Base-by-base conservation (phyloP, 768 basidiomycete species). In the Leccinum incarnatum region DNA sequence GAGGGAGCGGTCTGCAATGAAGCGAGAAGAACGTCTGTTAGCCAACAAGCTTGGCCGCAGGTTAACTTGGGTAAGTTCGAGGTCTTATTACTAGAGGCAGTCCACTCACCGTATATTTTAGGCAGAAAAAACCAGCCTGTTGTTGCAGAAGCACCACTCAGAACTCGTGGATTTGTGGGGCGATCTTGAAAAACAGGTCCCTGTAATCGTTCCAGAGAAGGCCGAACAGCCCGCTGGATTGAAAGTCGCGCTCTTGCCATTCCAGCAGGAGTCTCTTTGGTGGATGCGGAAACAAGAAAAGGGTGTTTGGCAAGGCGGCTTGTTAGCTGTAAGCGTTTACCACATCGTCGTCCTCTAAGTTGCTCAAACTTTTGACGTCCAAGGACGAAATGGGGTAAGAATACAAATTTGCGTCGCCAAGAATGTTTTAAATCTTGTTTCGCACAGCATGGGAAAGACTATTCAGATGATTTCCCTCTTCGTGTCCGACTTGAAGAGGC, bases 241-340 rank as follows among this genome's bases (percentile, higher is more conserved):
- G 59, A 96, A 93, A 71, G 81, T 92, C 52, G 85, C 82, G 0
- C 81, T 99, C 4, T 78, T 99, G 36, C 96, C 95, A 1, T 99
- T 98, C 82, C 97, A 99, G 72, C 85, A 83, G 54, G 97, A 99
- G 75, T 93, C 92, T 74, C 77, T 99, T 62, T 88, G 79, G 67
- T 99, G 97, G 97, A 96, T 99, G 93, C 83, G 85, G 64, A 81
- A 92, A 68, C 97, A 98, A 76, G 97, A 99, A 72, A 77, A 86
- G 55, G 82, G 90, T 7, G 74, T 85, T 2, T 98, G 95, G 92
- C 77, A 80, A 51, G 97, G 96, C 37, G 97, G 96, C 5, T 88
- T 98, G 85, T 79, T 98, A 54, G 93, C 95, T 19, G 91, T 91
- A 73, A 65, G 88, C 77, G 2, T 62, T 50, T 40, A 45, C 56